Base-by-base conservation (phyloP, 2,329 filamentous ascomycete species). In the Dothidotthia symphoricarpi region DNA sequence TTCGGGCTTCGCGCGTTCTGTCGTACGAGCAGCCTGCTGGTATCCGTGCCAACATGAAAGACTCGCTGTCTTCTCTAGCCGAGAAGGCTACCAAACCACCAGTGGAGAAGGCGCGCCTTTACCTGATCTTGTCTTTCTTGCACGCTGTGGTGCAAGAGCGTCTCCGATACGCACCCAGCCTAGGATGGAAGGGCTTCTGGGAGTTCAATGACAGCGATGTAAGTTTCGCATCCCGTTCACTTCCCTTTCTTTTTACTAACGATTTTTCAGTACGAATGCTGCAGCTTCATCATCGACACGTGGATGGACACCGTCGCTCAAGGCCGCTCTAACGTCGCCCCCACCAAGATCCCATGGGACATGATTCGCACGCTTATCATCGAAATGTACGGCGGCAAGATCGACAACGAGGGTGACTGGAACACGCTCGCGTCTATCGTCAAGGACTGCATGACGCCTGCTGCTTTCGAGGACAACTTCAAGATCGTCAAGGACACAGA, bases 141-240 rank as follows among this genome's bases (percentile, higher is more conserved):
- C 93, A 98, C 64, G 94, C 93, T 6, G 90, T 98, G 25, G 83
- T 96, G 9, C 93, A 98, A 67, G 93, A 98, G 68, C 79, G 94
- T 55, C 75, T 98, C 47, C 85, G 93, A 47, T 98, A 98, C 66
- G 90, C 91, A 16, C 94, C 93, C 1, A 91, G 79, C 40, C 75
- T 98, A 38, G 93, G 93, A 44, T 98, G 93, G 93, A 96, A 95
- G 74, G 88, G 89, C 36, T 95, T 96, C 77, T 98, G 94, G 93
- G 94, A 98, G 69, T 98, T 98, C 69, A 98, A 98, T 64, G 94
- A 98, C 69, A 95, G 90, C 55, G 93, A 98, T 70, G 88, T 94
- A 80, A 86, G 87, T 83, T 51, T 25, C 10, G n/a, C 14, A 9
- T 35, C 2, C 14, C 24, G 49, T 36, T 46, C 8, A 17, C 15